Conservation (phyloP, 2,329 filamentous ascomycete genomes). For the Trichophyton simii region DNA sequence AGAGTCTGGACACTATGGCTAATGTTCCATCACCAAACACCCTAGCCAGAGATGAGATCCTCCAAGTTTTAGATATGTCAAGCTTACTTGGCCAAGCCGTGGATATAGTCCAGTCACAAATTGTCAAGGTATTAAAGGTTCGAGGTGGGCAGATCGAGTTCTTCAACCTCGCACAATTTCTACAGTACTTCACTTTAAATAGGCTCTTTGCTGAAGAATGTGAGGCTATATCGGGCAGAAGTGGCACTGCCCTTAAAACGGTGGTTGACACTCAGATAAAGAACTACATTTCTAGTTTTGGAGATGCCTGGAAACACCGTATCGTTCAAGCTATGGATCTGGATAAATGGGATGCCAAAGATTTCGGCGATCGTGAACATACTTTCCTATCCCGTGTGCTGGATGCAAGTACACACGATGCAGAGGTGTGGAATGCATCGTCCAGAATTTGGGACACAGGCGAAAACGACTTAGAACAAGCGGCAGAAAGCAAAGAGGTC, state of each 20-base stretch:
- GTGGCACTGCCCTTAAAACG: conserved; percentile 47
- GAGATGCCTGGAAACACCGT: conserved; percentile 44
- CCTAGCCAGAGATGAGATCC: conserved; percentile 44
- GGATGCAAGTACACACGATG: conserved; percentile 46
- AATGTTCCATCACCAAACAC: conserved; percentile 17
- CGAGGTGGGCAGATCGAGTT: conserved; percentile 48
- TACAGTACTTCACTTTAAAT: conserved; percentile 52
- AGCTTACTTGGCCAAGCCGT: conserved; percentile 54
- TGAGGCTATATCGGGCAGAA: conserved; percentile 51
- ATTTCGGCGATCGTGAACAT: conserved; percentile 45
- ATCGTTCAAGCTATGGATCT: conserved; percentile 47
- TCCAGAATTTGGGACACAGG: conserved; percentile 40
- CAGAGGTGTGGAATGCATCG: conserved; percentile 41
- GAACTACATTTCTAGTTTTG: conserved; percentile 48
- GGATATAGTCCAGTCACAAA: conserved; percentile 52
- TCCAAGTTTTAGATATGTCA: conserved; percentile 53
- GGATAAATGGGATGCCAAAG: conserved; percentile 53
- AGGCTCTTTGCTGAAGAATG: conserved; percentile 54
- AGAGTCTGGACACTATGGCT: conserved; percentile 33
- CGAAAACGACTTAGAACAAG: conserved; percentile 14
- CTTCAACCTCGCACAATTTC: conserved; percentile 44
- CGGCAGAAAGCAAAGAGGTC: conserved; percentile 28
- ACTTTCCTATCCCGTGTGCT: conserved; percentile 43
- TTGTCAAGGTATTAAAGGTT: conserved; percentile 52
- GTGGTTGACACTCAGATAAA: conserved; percentile 52